A percentile compares a stretch with the other conserved stretches of the same genome.
These are phyloP conservation scores for Halenospora varia DNA, from an alignment of 495 filamentous ascomycete genomes.

Conservation along the genomic window DNA sequence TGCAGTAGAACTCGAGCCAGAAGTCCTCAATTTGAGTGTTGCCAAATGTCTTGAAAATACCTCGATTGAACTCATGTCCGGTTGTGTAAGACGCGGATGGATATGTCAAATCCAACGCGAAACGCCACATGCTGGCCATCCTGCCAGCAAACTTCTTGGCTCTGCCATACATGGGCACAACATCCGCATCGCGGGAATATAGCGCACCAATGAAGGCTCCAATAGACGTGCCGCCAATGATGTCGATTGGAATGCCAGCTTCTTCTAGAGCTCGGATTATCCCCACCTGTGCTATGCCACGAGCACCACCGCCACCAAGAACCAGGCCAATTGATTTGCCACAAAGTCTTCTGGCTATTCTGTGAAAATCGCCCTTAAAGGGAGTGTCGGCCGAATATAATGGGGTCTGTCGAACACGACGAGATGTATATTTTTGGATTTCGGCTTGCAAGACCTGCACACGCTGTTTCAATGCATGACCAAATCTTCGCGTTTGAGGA, in stretches of 20 bases:
- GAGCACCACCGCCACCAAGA: slow-evolving; percentile 86
- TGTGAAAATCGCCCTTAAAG: slow-evolving; percentile 95
- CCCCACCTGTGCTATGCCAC: slow-evolving; percentile 87
- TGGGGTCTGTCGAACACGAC: slow-evolving; percentile 77
- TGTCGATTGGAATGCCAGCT: slow-evolving; percentile 92
- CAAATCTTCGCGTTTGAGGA: slow-evolving; percentile 70
- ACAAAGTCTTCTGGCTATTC: slow-evolving; percentile 83
- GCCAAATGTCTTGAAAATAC: slow-evolving; percentile 97
- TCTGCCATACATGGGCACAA: slow-evolving; percentile 92
- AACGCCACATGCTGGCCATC: slow-evolving; percentile 97
- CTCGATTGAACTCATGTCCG: slow-evolving; percentile 97
- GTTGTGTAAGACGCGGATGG: slow-evolving; percentile 94
- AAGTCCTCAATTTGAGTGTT: slow-evolving; percentile 97
- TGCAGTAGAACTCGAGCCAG: slow-evolving; percentile 98
- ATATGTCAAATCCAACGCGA: slow-evolving; percentile 93
- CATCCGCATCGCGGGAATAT: slow-evolving; percentile 93
- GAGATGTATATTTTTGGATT: slow-evolving; percentile 94
- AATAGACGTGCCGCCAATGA: slow-evolving; percentile 94
- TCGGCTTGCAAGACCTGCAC: slow-evolving; percentile 95
- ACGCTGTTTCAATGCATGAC: slow-evolving; percentile 82
- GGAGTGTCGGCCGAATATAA: slow-evolving; percentile 87
- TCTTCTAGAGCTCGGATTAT: slow-evolving; percentile 95
- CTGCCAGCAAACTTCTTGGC: slow-evolving; percentile 96
- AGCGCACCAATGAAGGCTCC: slow-evolving; percentile 95
- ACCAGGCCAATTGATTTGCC: slow-evolving; percentile 94